Evolutionary conservation across 1,139 yeast genomes (phyloP), one percentile per base, ranked within the genome.

Genomic region (Scheffersomyces titani): DNA sequence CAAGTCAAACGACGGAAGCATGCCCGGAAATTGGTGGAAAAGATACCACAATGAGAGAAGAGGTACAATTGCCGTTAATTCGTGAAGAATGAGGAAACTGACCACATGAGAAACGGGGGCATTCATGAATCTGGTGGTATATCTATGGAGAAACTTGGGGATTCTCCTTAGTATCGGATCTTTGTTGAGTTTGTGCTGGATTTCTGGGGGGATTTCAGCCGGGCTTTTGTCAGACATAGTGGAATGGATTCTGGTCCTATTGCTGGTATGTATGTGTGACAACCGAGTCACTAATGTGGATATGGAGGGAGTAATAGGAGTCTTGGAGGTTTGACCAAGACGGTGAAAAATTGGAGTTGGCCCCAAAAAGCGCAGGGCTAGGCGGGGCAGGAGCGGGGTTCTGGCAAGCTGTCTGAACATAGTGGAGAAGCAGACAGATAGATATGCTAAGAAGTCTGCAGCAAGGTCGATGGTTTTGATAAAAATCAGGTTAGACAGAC

Each of bases 61-160:
- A 1, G 98, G 98, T 6, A 87, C 82, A 5, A 93, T 81, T 1
- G 98, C 97, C 0, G 97, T 83, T 50, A 91, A 64, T 69, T 93
- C 98, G 67, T 93, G 98, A n/a, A 93, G 76, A 1, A 92, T 73
- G 11, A 90, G 70, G 65, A 93, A 91, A 3, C 97, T 81, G 0
- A 90, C 80, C n/a, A 88, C 78, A 62, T 89, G 89, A 1, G 91
- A 80, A 6, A 88, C 75, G 1, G 96, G 92, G 0, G 92, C 90
- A 53, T 78, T 70, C 51, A 80, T 72, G 64, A 86, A 81, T 55
- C 78, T 74, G 21, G 70, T 68, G 4, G 87, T 81, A 62, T 83
- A 84, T 3, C 82, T 83, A 20, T 78, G 78, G 57, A 86, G 72
- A 56, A 81, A 77, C 53, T 69, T 73, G 36, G 90, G 90, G 3